Evolutionary conservation across 2,329 filamentous ascomycete genomes (phyloP), one percentile per base, ranked within the genome.

Genomic region (Trematosphaeria pertusa): DNA sequence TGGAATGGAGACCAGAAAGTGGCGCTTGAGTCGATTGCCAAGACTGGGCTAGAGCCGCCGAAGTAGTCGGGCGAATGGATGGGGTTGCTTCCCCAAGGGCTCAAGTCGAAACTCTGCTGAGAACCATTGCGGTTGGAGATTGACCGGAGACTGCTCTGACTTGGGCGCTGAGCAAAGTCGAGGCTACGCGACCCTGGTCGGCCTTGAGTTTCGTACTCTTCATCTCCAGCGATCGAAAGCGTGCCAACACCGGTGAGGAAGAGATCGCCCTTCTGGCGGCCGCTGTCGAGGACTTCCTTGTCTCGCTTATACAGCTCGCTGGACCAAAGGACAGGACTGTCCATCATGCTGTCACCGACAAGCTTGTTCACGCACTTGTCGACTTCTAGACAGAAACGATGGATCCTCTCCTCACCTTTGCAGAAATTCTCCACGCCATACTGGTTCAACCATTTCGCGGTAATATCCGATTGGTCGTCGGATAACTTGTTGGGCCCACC

Each of bases 401-500:
- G 94, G 26, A 99, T 93, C 39, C 94, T 80, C 73, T 99, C 94
- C 69, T 99, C 94, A 5, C 93, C 94, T 58, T 86, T 87, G 73
- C 94, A 99, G 58, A 97, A 93, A 64, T 96, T 96, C 68, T 95
- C 91, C 22, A 97, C 87, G 11, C 86, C 85, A 54, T 87, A 87
- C 57, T 88, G 85, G 37, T 88, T 85, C 42, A 97, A 78, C 91
- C 93, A 99, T 45, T 85, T 84, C 15, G 82, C 77, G 0, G 91
- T 96, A 56, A 91, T 86, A 40, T 95, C 90, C 0, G 92, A 87
- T 69, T 97, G 94, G 44, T 96, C 91, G 65, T 97, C 93, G n/a
- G 90, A 92, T 10, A 99, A 81, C 71, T 99, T 99, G 70, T 95
- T 96, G 0, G 91, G 90, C 0, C 94, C 93, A 10, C 92, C 93